Percentiles rank a stretch among this genome's conserved stretches.
These are phyloP conservation scores for Auricularia sp. DNA, from an alignment of 768 basidiomycete species.

Conservation along the genomic window DNA sequence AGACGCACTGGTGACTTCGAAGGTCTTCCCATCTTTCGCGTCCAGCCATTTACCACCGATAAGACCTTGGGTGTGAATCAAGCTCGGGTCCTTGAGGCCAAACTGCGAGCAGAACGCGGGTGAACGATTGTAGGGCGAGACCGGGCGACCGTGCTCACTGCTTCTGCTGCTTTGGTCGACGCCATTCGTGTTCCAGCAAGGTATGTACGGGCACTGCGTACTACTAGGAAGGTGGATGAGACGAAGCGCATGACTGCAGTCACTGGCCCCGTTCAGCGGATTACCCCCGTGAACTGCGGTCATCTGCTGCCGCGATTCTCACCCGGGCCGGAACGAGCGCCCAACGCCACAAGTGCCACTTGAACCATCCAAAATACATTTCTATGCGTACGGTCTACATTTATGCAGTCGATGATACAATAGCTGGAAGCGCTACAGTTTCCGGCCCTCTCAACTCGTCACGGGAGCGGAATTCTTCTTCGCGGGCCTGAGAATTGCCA, in stretches of 20 bases:
- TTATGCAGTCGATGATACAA: background rate
- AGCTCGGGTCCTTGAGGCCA: constrained; percentile 57
- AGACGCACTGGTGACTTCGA: constrained; percentile 66
- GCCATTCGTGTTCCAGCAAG: background rate
- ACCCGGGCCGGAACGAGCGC: too few species aligned
- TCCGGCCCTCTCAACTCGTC: constrained; percentile 15
- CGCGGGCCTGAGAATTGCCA: constrained; percentile 13
- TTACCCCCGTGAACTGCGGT: too few species aligned
- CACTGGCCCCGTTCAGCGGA: background rate
- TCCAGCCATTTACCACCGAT: constrained; percentile 85
- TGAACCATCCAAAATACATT: too few species aligned
- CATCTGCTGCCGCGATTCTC: too few species aligned
- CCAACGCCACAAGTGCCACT: too few species aligned
- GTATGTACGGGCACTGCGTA: background rate
- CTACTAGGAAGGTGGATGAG: background rate
- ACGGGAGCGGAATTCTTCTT: constrained; percentile 15
- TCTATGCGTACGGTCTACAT: background rate
- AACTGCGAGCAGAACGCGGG: constrained; percentile 13
- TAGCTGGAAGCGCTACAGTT: background rate
- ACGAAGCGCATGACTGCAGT: background rate
- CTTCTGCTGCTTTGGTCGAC: background rate
- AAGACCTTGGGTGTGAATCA: constrained; percentile 66
- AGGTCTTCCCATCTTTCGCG: constrained; percentile 60
- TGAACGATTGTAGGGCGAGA: background rate
- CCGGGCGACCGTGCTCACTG: background rate